Base-by-base conservation (phyloP, 768 basidiomycete genomes). In the Naganishia onofrii region DNA sequence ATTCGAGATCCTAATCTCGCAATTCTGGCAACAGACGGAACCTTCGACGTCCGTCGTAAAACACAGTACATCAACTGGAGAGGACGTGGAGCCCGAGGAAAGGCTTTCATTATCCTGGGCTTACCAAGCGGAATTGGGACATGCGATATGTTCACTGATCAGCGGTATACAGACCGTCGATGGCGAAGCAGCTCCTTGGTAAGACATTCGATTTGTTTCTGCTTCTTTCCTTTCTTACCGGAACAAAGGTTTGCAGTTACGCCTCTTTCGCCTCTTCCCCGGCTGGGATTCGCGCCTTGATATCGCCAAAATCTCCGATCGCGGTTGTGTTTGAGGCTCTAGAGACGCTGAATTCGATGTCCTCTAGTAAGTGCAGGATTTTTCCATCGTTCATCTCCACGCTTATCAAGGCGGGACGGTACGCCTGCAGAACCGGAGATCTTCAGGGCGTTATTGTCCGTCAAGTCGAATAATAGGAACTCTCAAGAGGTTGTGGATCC, bases 301-400 rank as follows among this genome's bases (percentile, higher is more conserved):
- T 63, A 38, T 42, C 60, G 12, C 10, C 26, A 38, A 42, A 28
- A 17, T 63, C 60, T 3, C 60, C 60, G 19, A 63, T 63, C 23
- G 38, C 60, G n/a, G 60, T 63, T 5, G 60, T 63, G 19, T 36
- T 63, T 34, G 60, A 63, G 6, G 60, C 60, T 63, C 38, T 63
- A 26, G 60, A 63, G 13, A 17, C 28, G 9, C n/a, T 63, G 42
- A 63, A 26, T 42, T 3, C 15, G 4, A 46, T 63, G 60, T n/a
- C 60, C 4, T 63, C 21, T 26, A 42, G 60, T 63, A 63, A 63
- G 60, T 28, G 15, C 42, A 9, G 31, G 12, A 0, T n/a, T 3
- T 3, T 26, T 51, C 23, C 48, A n/a, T 38, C 42, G 57, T 34
- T 3, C n/a, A 6, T 58, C 3, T 15, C 17, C 60, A 3, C n/a